phyloP scores from a whole-genome alignment of 2,329 filamentous ascomycete genomes.

The Clonostachys byssicola region DNA sequence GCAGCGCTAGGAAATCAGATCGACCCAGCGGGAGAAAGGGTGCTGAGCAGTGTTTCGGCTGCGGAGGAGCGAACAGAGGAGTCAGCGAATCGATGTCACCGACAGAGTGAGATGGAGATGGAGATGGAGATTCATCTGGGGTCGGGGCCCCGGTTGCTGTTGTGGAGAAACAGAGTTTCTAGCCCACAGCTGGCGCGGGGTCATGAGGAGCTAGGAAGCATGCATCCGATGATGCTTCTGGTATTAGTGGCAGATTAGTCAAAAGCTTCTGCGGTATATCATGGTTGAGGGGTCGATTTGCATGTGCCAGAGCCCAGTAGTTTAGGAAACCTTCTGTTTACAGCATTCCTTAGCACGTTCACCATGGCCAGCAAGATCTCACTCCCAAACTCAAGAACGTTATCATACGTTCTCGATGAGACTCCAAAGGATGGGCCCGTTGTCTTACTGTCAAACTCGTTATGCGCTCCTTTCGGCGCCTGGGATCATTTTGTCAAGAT shows the following conservation, averaged over 20 bases:
- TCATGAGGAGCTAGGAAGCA: too few species aligned
- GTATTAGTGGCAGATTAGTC: too few species aligned
- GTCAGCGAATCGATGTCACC: background rate
- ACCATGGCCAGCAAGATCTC: constrained; percentile 7
- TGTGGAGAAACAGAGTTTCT: too few species aligned
- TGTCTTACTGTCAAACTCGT: constrained; percentile 32
- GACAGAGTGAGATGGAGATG: background rate
- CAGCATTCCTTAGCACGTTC: background rate
- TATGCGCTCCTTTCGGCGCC: constrained; percentile 24
- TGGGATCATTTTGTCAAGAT: constrained; percentile 33
- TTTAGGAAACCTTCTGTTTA: background rate
- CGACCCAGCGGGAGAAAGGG: background rate
- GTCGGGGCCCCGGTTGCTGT: too few species aligned
- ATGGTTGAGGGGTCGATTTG: too few species aligned
- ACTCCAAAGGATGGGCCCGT: constrained; percentile 15
- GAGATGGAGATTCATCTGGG: background rate
- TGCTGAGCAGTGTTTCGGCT: background rate
- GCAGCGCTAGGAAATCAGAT: background rate
- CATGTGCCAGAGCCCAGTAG: too few species aligned
- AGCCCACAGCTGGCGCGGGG: too few species aligned
- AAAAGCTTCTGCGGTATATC: too few species aligned
- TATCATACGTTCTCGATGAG: constrained; percentile 20
- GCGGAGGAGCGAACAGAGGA: background rate
- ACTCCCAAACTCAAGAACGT: constrained; percentile 16
- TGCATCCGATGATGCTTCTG: too few species aligned